phyloP scores from a whole-genome alignment of 179 eudicot species.

The Dionaea muscipula region DNA sequence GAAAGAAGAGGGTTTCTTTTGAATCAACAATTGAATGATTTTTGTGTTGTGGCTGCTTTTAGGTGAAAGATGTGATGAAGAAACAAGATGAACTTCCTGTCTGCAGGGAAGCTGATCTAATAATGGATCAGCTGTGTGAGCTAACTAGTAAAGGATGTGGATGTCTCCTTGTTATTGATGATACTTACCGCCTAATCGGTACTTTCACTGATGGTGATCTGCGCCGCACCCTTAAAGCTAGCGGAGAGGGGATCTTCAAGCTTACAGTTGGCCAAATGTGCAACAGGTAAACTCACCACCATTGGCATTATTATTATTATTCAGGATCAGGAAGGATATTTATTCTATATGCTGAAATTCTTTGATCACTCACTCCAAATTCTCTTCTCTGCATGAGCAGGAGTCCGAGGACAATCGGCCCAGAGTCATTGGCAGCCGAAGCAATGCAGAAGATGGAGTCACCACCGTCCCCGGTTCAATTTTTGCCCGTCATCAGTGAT shows the following conservation, averaged over 20 bases:
- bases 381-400: too few relatives aligned
- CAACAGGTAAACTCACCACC: slow-evolving; percentile 53
- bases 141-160: slow-evolving; percentile 96
- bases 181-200: slow-evolving; percentile 57
- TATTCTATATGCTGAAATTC: background rate
- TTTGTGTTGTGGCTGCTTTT: slow-evolving; percentile 25
- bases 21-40: too few relatives aligned
- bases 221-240: slow-evolving; percentile 83
- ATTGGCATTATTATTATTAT: background rate
- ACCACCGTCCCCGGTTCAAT: slow-evolving; percentile 95
- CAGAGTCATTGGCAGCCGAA: slow-evolving; percentile 86
- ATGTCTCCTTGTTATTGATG: slow-evolving; percentile 81
- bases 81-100: slow-evolving; percentile 77
- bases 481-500: slow-evolving; percentile 62
- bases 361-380: background rate
- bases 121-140: slow-evolving; percentile 96
- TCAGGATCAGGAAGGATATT: too few relatives aligned
- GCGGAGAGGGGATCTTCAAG: slow-evolving; percentile 84
- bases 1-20: background rate
- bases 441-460: slow-evolving; percentile 98
- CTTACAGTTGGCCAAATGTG: slow-evolving; percentile 97
- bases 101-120: slow-evolving; percentile 79
- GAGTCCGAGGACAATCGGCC: slow-evolving; percentile 73
- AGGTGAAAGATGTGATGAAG: slow-evolving; percentile 98
- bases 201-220: slow-evolving; percentile 97